Evolutionary conservation across 306 rosid genomes (phyloP).

Genomic region (Inga laurina): DNA sequence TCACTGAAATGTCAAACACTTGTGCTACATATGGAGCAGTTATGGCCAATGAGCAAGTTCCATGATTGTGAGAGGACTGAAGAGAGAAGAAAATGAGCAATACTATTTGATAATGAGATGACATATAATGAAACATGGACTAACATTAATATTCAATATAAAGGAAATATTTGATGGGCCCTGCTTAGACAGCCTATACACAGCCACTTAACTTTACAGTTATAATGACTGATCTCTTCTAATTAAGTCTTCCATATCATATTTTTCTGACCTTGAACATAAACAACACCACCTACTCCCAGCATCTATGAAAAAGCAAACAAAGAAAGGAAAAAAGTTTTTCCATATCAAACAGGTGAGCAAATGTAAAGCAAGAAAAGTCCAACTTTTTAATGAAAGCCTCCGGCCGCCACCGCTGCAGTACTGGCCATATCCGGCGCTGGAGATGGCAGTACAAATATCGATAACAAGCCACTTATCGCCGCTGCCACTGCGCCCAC

Average conservation of each 20-base stretch:
- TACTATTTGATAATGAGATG: background rate
- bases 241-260: background rate
- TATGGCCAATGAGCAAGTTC: background rate
- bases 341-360: background rate
- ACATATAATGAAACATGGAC: background rate
- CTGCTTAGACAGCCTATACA: background rate
- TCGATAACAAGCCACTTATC: constrained; percentile 45
- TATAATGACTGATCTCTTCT: background rate
- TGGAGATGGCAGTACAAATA: constrained; percentile 56
- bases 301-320: background rate
- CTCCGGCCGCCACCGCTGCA: background rate
- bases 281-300: background rate
- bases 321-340: background rate
- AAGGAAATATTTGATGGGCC: background rate
- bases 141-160: background rate
- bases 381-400: constrained; percentile 34
- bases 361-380: background rate
- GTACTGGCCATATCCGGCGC: constrained; percentile 37
- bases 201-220: background rate
- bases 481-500: constrained; percentile 55
- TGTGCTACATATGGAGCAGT: no score
- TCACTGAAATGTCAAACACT: background rate
- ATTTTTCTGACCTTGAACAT: background rate
- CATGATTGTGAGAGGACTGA: background rate
- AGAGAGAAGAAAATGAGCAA: background rate